Conservation (phyloP, 73 alveolate genomes). For the Tetrahymena thermophila region DNA sequence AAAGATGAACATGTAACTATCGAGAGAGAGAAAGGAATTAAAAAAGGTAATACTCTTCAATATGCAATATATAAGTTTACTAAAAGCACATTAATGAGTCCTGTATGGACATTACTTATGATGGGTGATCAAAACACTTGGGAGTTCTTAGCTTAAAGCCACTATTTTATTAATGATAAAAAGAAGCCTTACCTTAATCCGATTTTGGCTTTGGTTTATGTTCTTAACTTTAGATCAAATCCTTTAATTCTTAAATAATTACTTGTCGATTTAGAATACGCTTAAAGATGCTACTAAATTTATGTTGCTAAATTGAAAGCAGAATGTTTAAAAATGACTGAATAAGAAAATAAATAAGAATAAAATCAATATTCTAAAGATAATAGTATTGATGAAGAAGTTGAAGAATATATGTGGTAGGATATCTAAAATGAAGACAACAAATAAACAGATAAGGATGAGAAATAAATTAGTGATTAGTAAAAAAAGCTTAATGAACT, state of each 20-base stretch:
- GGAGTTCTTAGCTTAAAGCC: background rate
- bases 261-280: background rate
- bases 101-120: background rate
- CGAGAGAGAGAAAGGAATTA: background rate
- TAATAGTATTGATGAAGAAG: too few relatives aligned
- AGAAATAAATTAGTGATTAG: too few relatives aligned
- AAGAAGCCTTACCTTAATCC: background rate
- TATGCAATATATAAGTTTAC: background rate
- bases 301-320: background rate
- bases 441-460: too few relatives aligned
- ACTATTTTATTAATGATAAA: background rate
- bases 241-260: background rate
- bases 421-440: background rate
- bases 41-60: background rate
- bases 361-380: background rate
- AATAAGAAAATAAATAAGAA: background rate
- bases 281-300: background rate
- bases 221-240: background rate
- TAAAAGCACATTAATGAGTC: background rate
- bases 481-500: too few relatives aligned
- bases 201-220: background rate
- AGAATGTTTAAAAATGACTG: background rate
- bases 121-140: background rate
- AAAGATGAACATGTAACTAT: background rate
- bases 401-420: too few relatives aligned